Conservation (phyloP, 139 green algal species). For the Dunaliella primolecta region DNA sequence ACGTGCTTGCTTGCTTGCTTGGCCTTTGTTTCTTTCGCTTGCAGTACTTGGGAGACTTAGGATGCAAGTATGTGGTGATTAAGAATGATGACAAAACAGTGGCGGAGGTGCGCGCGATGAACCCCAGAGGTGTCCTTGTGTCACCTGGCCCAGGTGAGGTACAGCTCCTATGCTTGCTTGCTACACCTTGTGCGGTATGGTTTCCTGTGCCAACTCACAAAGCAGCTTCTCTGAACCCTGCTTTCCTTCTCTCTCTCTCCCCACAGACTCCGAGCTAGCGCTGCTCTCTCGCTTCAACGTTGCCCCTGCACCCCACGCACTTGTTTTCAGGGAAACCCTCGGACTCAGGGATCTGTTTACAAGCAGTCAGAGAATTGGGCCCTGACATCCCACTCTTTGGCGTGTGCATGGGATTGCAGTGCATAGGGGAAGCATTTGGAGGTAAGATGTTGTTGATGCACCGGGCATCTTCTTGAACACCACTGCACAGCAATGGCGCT, state of each 20-base stretch:
- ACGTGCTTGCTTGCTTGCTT: too few species aligned
- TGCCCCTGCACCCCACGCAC: too few species aligned
- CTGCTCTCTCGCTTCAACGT: too few species aligned
- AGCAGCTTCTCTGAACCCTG: not conserved
- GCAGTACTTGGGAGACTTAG: conserved; percentile 94
- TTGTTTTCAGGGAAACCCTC: conserved; percentile 79
- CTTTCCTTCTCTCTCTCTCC: not conserved
- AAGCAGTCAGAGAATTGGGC: conserved; percentile 79
- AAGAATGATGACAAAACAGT: conserved; percentile 97
- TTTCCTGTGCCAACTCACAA: not conserved
- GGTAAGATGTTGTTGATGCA: conserved; percentile 44
- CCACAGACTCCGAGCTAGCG: not conserved
- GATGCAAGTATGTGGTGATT: conserved; percentile 84
- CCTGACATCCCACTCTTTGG: conserved; percentile 89
- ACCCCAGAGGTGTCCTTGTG: conserved; percentile 87
- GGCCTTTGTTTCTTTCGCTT: not conserved
- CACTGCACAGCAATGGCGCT: too few species aligned
- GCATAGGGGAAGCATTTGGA: conserved; percentile 90
- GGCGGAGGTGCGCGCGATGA: conserved; percentile 79
- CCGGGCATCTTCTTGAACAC: too few species aligned
- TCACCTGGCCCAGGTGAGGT: conserved; percentile 87
- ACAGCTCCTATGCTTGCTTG: not conserved
- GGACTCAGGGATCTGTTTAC: conserved; percentile 93
- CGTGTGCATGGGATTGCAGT: conserved; percentile 99
- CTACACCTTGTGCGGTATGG: too few species aligned